These are phyloP conservation scores for Anisogramma anomala DNA, from an alignment of 2,329 filamentous ascomycete species.

Conservation along the genomic window DNA sequence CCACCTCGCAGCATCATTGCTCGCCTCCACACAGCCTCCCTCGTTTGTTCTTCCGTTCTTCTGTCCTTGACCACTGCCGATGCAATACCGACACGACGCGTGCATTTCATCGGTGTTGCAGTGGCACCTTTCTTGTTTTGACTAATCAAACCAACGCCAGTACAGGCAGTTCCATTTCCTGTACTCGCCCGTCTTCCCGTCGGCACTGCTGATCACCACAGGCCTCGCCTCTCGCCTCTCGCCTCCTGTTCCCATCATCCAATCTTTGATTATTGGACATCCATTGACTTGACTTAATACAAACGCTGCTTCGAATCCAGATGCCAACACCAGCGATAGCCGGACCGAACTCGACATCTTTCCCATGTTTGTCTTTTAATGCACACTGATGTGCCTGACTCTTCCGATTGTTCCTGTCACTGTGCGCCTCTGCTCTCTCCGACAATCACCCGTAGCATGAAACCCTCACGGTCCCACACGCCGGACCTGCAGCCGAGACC, in stretches of 20 bases:
- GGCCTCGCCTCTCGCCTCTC: too few species aligned
- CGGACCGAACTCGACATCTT: not conserved
- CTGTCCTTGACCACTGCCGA: not conserved
- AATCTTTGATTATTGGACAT: constrained; percentile 10
- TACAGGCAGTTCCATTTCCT: constrained; percentile 10
- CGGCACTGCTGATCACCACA: constrained; percentile 8
- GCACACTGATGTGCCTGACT: constrained; percentile 3
- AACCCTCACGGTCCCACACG: constrained; percentile 4
- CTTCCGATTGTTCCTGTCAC: constrained; percentile 3
- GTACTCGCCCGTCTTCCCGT: constrained; percentile 10
- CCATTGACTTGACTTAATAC: constrained; percentile 8
- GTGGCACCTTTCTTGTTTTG: constrained; percentile 5
- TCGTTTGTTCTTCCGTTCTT: too few species aligned
- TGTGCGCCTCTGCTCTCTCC: not conserved
- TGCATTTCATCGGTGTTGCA: constrained; percentile 5
- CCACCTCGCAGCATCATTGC: not conserved
- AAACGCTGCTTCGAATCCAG: not conserved
- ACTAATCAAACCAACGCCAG: constrained; percentile 1
- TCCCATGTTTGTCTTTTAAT: not conserved
- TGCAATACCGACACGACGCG: not conserved
- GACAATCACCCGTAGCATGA: too few species aligned
- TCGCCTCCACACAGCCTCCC: not conserved
- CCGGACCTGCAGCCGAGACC: constrained; percentile 13
- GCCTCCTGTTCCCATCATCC: not conserved
- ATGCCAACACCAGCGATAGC: not conserved